Evolutionary conservation across 1,284 basidiomycete genomes (phyloP), one percentile per base, ranked within the genome.

Genomic region (Macrocystidia cucumis): DNA sequence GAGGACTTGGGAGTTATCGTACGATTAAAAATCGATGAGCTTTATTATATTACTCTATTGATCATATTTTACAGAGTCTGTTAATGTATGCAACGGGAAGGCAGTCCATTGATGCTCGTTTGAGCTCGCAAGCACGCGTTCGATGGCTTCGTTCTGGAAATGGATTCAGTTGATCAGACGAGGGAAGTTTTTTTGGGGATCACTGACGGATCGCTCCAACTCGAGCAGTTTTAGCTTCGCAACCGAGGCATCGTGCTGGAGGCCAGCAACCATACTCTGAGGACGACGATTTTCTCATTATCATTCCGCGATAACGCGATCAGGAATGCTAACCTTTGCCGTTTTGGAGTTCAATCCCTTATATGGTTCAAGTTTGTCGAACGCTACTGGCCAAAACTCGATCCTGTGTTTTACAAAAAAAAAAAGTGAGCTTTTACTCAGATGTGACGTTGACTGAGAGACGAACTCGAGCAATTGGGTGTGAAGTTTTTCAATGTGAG

Each of bases 181-280:
- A n/a, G n/a, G n/a, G n/a, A n/a, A n/a, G n/a, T n/a, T n/a, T n/a
- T n/a, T n/a, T n/a, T n/a, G n/a, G n/a, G n/a, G n/a, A n/a, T n/a
- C n/a, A n/a, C 68, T 51, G 47, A 83, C 81, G 26, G 76, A 69
- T 40, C 79, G 67, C 45, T 83, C 67, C 16, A 85, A 61, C 47
- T 84, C 80, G 24, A 78, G 61, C 17, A 82, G 56, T 41, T 76
- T 79, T 31, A 79, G 50, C 39, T 72, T 74, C 6, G 70, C 56
- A 5, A 73, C 57, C 1, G 69, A 65, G 2, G 67, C 62, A 41
- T 85, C 80, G 44, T 79, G 67, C 34, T 83, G 76, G 2, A 85
- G 62, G 11, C 75, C 77, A 0, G 80, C 65, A 2, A 84, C 74
- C 73, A 81, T 81, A 43, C 79, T 80, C 80, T 84, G 45, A 6